phyloP scores from a whole-genome alignment of 139 green algal genomes.

The Bryopsis sp. region DNA sequence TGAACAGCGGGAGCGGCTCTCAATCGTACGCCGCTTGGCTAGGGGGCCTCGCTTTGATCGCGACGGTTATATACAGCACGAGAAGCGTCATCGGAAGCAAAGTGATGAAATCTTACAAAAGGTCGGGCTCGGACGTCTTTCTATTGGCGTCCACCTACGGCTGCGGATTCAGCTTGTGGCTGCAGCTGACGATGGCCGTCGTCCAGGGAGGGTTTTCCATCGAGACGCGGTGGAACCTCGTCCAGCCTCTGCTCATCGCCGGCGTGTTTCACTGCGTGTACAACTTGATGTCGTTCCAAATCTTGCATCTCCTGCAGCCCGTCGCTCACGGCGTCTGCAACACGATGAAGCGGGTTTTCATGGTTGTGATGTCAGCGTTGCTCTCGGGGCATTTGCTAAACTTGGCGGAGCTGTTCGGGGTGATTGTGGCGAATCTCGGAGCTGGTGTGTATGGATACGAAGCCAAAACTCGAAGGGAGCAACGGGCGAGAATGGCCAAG shows the following conservation, averaged over 20 bases:
- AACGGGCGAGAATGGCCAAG: neutral
- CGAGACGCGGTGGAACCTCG: neutral
- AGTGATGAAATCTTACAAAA: neutral
- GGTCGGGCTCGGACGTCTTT: neutral
- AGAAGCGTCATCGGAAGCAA: slow-evolving; percentile 5
- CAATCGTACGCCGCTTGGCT: slow-evolving; percentile 9
- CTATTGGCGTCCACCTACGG: slow-evolving; percentile 13
- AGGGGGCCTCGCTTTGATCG: neutral
- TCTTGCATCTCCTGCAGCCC: slow-evolving; percentile 5
- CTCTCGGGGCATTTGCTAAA: slow-evolving; percentile 8
- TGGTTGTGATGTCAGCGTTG: slow-evolving; percentile 4
- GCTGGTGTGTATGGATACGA: slow-evolving; percentile 6
- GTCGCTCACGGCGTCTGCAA: slow-evolving; percentile 12
- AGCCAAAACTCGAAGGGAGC: neutral
- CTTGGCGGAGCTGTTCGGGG: neutral
- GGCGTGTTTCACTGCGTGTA: slow-evolving; percentile 12
- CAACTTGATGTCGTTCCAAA: slow-evolving; percentile 12
- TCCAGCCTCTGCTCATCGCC: neutral
- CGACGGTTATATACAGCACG: slow-evolving; percentile 13
- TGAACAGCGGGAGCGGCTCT: neutral
- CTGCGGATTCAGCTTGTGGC: neutral
- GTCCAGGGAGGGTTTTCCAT: neutral
- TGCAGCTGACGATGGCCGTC: neutral
- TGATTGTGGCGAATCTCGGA: neutral
- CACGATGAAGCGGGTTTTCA: slow-evolving; percentile 17